Conservation (phyloP, 768 basidiomycete species). For the Rhodotorula toruloides region DNA sequence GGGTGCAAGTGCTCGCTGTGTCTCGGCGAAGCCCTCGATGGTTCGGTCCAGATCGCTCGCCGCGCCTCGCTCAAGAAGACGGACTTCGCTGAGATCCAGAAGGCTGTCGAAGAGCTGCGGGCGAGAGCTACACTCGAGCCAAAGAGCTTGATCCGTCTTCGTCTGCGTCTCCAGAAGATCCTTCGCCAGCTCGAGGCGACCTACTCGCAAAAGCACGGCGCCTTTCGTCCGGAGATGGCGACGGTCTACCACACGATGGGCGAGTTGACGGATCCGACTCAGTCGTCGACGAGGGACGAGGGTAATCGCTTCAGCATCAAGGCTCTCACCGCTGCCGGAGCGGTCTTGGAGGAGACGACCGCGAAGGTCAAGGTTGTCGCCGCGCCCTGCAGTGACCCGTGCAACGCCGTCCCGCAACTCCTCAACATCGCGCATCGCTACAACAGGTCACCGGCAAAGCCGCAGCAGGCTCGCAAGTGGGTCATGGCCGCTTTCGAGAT, state of each 20-base stretch:
- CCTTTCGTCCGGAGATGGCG: not conserved
- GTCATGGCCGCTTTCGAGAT: not conserved
- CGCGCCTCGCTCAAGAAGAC: no score
- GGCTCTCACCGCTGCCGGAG: not conserved
- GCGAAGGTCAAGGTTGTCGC: not conserved
- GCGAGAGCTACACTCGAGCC: no score
- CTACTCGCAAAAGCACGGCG: not conserved
- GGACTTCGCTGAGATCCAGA: no score
- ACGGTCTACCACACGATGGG: not conserved
- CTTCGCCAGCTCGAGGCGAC: not conserved
- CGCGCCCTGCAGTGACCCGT: not conserved
- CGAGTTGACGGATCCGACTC: no score
- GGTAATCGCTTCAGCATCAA: not conserved
- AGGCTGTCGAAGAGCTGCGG: no score
- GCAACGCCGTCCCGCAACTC: not conserved
- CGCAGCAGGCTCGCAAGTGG: not conserved
- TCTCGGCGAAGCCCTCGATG: no score
- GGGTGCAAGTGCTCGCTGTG: no score
- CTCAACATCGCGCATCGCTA: not conserved
- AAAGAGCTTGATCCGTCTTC: no score
- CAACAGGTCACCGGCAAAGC: not conserved
- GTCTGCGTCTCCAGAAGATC: not conserved
- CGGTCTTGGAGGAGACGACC: not conserved
- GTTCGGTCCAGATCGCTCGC: no score
- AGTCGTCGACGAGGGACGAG: no score